Evolutionary conservation across 2,329 filamentous ascomycete species (phyloP), one percentile per base, ranked within the genome.

Genomic region (Epichloe typhina): DNA sequence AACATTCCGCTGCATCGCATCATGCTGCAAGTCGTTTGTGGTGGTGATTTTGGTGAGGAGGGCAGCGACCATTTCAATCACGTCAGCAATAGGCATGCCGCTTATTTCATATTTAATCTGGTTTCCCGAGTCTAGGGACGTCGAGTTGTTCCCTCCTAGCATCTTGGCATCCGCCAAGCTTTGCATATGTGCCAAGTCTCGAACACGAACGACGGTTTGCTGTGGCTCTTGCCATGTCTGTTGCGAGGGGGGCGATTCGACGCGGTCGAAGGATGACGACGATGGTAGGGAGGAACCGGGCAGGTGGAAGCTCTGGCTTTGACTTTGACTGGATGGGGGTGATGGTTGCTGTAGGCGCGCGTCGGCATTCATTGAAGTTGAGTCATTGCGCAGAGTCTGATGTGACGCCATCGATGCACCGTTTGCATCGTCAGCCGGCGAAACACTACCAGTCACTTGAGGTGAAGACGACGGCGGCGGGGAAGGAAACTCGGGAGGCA

Each of bases 31-130:
- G 64, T 98, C 93, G 64, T 98, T 98, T 52, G 91, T 96, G 3
- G 88, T 88, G 5, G 93, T 97, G 60, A 98, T 98, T 67, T 97
- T 97, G 51, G 91, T 95, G 55, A 98, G 74, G 23, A 98, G 77
- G 6, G 90, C 93, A 4, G 93, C 93, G 4, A 98, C 93, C 93
- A 98, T 97, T 68, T 97, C 91, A 64, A 98, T 98, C 58, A 98
- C 88, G 63, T 98, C 91, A 57, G 85, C 82, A 50, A 97, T 94
- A 49, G 93, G 93, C 91, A 98, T 97, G 49, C 82, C 86, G 69
- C 90, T 96, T 60, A 98, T 96, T 67, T 97, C 93, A 65, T 95
- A 98, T 64, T 80, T 81, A 69, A 76, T 77, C 55, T 74, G 74
- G 12, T 72, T 69, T 53, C 73, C 76, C 56, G 73, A 38, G 17